These are phyloP conservation scores for Soucietia sequanensis DNA, from an alignment of 805 yeast genomes.

Conservation along the genomic window DNA sequence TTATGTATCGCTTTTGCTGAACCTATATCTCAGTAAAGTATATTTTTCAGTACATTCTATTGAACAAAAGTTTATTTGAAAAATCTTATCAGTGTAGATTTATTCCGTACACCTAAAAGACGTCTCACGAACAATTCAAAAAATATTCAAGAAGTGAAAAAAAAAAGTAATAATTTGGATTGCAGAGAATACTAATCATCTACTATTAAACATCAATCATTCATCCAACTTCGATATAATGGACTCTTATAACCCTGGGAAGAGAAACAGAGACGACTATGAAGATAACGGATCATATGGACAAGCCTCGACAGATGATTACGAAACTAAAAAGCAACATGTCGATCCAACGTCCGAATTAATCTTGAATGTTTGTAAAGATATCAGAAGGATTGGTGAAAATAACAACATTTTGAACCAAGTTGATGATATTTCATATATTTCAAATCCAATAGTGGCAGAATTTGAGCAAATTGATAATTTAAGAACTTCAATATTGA, in stretches of 20 bases:
- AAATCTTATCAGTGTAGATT: no score
- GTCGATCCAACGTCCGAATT: conserved; percentile 41
- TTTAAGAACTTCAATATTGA: conserved; percentile 57
- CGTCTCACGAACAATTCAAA: no score
- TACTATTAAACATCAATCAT: conserved; percentile 7
- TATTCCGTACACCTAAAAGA: no score
- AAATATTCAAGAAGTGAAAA: no score
- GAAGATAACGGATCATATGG: conserved; percentile 7
- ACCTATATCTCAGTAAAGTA: no score
- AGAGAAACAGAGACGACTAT: conserved; percentile 31
- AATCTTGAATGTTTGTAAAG: conserved; percentile 43
- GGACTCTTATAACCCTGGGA: conserved; percentile 14
- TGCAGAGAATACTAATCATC: no score
- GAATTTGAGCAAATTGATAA: conserved; percentile 63
- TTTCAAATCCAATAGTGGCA: conserved; percentile 62
- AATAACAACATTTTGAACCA: conserved; percentile 38
- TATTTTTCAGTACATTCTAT: no score
- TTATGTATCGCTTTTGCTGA: no score
- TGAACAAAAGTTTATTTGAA: no score
- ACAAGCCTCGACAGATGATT: conserved; percentile 13
- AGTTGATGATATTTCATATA: conserved; percentile 57
- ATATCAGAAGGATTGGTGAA: conserved; percentile 44
- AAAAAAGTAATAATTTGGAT: no score
- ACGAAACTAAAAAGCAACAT: conserved; percentile 36
- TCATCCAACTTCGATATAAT: conserved; percentile 7